Evolutionary conservation across 1,139 yeast species (phyloP), one percentile per base, ranked within the genome.

Genomic region (Nadsonia starkeyi-henricii): DNA sequence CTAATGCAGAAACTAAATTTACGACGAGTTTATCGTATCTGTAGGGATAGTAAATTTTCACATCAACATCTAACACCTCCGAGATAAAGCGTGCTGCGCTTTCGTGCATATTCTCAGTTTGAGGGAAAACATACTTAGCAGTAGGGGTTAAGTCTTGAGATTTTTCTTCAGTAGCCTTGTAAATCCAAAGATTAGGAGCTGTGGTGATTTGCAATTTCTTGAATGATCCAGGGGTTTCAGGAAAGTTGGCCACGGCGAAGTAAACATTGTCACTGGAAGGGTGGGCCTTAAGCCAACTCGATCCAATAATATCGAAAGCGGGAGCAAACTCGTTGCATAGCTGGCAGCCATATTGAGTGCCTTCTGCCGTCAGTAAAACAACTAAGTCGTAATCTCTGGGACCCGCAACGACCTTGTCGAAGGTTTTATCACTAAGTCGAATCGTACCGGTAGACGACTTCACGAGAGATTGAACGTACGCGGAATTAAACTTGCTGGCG

Each of bases 181-280:
- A 82, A 52, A 81, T 66, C 65, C 73, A 81, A 44, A 88, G 61
- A 60, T 84, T 81, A 39, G 98, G 98, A 41, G 91, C 95, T 52
- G 79, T 79, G 57, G 77, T 76, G 57, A 91, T 69, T 42, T 74
- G 70, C 43, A 65, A 45, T 62, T 62, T 59, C 69, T 72, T 71
- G 82, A 86, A 55, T 73, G 72, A 50, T 68, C 72, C 69, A 44
- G 77, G 70, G 37, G 72, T 66, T 43, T 77, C 77, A 48, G 72
- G 66, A 59, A 85, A 80, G 59, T 89, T 96, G 8, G 95, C 78
- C 49, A 72, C 69, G 28, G 85, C 83, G 63, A 91, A 85, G 66
- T 75, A 79, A 41, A 89, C 66, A 2, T 71, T 71, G 42, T 65
- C 68, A 18, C 65, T 68, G 13, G 61, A 68, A n/a, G 76, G 72